phyloP scores from a whole-genome alignment of 2,329 filamentous ascomycete genomes.

The Alternaria ethzedia region DNA sequence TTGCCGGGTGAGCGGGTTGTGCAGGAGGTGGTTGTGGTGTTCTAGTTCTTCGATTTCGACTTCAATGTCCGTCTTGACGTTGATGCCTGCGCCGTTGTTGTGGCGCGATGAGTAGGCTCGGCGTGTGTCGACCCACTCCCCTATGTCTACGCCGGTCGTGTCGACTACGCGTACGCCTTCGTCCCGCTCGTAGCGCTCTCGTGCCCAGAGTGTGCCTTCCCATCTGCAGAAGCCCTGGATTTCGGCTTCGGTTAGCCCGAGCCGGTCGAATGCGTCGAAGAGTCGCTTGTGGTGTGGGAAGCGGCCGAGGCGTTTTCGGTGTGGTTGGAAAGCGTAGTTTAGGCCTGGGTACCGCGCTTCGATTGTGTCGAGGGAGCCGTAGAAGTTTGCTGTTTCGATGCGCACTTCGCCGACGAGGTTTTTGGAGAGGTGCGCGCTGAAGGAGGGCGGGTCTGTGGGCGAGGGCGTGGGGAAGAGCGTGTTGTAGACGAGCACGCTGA shows the following conservation, averaged over 20 bases:
- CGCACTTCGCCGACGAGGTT: conserved; percentile 78
- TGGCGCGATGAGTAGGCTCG: background rate
- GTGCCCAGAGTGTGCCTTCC: conserved; percentile 84
- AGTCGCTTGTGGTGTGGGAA: conserved; percentile 79
- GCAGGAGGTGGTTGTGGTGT: conserved; percentile 2
- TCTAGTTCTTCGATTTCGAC: conserved; percentile 46
- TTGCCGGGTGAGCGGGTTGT: background rate
- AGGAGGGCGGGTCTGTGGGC: conserved; percentile 72
- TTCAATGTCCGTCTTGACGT: conserved; percentile 52
- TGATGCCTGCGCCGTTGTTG: conserved; percentile 35
- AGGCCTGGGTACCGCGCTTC: conserved; percentile 83
- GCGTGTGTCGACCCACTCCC: conserved; percentile 61
- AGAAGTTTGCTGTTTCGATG: conserved; percentile 78
- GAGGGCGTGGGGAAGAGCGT: conserved; percentile 74
- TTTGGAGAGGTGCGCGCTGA: conserved; percentile 72
- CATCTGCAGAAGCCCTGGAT: conserved; percentile 77
- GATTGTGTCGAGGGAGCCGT: conserved; percentile 77
- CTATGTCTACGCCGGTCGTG: conserved; percentile 73
- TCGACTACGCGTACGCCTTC: conserved; percentile 73
- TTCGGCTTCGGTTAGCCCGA: conserved; percentile 72
- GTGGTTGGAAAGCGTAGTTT: conserved; percentile 75
- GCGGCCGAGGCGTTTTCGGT: conserved; percentile 77
- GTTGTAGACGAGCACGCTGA: conserved; percentile 77
- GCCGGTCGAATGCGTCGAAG: conserved; percentile 75
- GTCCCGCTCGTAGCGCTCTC: conserved; percentile 79